Evolutionary conservation across 345 rosid species (phyloP).

Genomic region (Eucalyptus microcorys): DNA sequence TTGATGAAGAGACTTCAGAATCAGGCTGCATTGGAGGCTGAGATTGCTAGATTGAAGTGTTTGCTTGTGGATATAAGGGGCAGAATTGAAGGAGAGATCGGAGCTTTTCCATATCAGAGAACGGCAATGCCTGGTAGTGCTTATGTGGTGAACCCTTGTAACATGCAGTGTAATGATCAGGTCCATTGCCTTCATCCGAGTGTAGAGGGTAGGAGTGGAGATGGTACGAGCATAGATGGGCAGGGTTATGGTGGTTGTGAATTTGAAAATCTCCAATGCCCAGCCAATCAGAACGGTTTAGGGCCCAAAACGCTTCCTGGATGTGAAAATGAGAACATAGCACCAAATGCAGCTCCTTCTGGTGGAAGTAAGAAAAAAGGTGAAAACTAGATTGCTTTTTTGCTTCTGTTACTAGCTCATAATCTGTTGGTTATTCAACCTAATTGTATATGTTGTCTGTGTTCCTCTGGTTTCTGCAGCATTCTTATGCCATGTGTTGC

Average conservation of each 20-base stretch:
- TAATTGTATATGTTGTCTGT: not conserved
- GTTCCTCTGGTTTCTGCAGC: not conserved
- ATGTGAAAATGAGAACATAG: conserved; percentile 27
- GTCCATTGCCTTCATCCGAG: conserved; percentile 58
- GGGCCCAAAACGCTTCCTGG: conserved; percentile 28
- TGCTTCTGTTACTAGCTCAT: not conserved
- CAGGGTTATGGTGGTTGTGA: conserved; percentile 49
- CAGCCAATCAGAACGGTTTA: conserved; percentile 36
- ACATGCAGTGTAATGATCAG: conserved; percentile 59
- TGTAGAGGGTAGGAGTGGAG: conserved; percentile 35
- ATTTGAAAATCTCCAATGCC: conserved; percentile 54
- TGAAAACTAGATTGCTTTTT: conserved; percentile 7
- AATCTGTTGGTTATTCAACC: not conserved
- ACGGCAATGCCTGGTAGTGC: conserved; percentile 25
- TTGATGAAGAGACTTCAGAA: conserved; percentile 79
- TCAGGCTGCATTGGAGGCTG: conserved; percentile 85
- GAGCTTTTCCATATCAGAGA: conserved; percentile 92
- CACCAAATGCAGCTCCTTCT: conserved; percentile 25
- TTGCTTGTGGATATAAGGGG: conserved; percentile 94
- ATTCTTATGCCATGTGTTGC: not conserved
- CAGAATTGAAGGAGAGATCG: conserved; percentile 96
- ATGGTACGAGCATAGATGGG: conserved; percentile 25
- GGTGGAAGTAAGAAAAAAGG: conserved; percentile 60
- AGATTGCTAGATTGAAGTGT: conserved; percentile 86
- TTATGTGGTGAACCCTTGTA: conserved; percentile 76